phyloP scores from a whole-genome alignment of 1,284 basidiomycete genomes.

The Leccinum fuscescens region DNA sequence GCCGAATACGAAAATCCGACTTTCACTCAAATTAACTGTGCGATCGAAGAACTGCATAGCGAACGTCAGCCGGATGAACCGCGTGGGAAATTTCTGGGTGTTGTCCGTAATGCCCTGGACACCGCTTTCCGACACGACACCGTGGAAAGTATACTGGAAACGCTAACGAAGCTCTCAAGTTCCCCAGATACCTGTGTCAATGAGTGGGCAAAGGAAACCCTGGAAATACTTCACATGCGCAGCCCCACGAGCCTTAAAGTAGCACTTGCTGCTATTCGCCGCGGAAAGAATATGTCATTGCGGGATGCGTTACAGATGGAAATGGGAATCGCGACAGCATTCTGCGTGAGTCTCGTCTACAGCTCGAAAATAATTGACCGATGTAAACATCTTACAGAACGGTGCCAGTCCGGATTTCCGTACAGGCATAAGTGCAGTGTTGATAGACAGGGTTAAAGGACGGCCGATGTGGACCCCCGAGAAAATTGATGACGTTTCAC shows the following conservation, averaged over 20 bases:
- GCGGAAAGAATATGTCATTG: conserved; percentile 63
- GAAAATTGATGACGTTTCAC: conserved; percentile 55
- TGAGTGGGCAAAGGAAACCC: conserved; percentile 74
- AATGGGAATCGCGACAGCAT: conserved; percentile 75
- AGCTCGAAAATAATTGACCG: conserved; percentile 14
- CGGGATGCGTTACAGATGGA: conserved; percentile 79
- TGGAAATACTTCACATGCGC: conserved; percentile 61
- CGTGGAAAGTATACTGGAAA: conserved; percentile 69
- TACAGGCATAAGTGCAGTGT: conserved; percentile 74
- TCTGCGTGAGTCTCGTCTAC: conserved; percentile 57
- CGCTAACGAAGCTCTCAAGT: conserved; percentile 48
- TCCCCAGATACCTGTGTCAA: conserved; percentile 48
- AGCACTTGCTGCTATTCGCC: conserved; percentile 73
- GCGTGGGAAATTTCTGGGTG: conserved; percentile 56
- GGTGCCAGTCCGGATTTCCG: conserved; percentile 80
- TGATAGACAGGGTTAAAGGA: conserved; percentile 57
- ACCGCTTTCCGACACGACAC: conserved; percentile 67
- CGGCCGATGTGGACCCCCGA: conserved; percentile 69
- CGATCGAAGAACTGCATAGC: conserved; percentile 67
- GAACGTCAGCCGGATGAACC: conserved; percentile 62
- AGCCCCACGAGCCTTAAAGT: conserved; percentile 92
- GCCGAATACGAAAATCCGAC: conserved; percentile 57
- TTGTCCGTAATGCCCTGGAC: conserved; percentile 75
- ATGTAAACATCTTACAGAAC: conserved; percentile 43
- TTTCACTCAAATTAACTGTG: conserved; percentile 47